These are phyloP conservation scores for Cenchrus fungigraminus DNA, from an alignment of 176 grass and related monocot genomes.

Conservation along the genomic window DNA sequence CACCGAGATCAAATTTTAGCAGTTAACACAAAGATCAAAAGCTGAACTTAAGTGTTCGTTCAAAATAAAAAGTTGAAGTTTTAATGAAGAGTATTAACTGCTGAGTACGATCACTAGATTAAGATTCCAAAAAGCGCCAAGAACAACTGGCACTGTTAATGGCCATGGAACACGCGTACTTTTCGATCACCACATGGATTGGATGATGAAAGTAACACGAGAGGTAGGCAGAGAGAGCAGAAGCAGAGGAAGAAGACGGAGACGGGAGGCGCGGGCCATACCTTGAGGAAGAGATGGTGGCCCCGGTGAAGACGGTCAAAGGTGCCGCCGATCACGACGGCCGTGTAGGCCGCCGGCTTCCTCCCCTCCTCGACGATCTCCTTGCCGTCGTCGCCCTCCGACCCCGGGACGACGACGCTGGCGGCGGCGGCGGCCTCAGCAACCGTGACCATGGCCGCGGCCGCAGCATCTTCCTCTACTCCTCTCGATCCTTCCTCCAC, in stretches of 20 bases:
- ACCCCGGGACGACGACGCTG: background rate
- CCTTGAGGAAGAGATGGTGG: conserved; percentile 87
- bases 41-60: background rate
- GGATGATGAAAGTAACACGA: conserved; percentile 5
- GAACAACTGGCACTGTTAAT: too few species aligned
- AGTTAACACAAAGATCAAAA: background rate
- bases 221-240: background rate
- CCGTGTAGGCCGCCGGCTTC: conserved; percentile 24
- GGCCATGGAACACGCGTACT: too few species aligned
- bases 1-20: background rate
- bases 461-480: background rate
- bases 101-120: background rate
- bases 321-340: conserved; percentile 89
- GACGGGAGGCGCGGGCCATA: background rate
- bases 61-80: background rate
- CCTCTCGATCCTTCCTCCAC: conserved; percentile 14
- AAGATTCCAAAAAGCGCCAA: background rate
- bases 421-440: background rate
- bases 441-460: background rate
- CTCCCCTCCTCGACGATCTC: background rate
- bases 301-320: conserved; percentile 88
- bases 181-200: background rate
- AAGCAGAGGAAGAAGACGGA: background rate
- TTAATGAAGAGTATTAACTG: too few species aligned
- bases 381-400: background rate